Evolutionary conservation across 495 filamentous ascomycete genomes (phyloP).

Genomic region (Lineolata rhizophorae): DNA sequence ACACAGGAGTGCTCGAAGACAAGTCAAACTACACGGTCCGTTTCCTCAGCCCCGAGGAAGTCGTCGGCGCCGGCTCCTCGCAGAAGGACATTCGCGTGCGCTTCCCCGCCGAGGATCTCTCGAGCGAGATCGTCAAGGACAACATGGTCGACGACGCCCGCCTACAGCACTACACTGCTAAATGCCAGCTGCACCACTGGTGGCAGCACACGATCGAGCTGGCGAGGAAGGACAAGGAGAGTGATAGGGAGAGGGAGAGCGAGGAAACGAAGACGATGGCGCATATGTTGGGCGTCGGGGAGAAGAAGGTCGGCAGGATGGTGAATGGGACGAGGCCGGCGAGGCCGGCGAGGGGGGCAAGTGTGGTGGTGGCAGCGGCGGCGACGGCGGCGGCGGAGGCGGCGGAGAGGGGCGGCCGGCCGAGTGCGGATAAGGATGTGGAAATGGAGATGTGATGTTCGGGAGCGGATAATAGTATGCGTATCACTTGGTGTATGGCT

Average conservation of each 20-base stretch:
- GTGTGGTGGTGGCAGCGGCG: neutral
- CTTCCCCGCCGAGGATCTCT: slow-evolving; percentile 12
- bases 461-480: too few relatives aligned
- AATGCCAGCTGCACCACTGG: slow-evolving; percentile 17
- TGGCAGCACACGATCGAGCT: neutral
- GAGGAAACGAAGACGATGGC: neutral
- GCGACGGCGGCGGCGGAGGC: too few relatives aligned
- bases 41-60: slow-evolving; percentile 10
- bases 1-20: slow-evolving; percentile 6
- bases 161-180: slow-evolving; percentile 9
- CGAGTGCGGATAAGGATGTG: neutral
- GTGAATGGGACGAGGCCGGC: neutral
- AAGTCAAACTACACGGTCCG: slow-evolving; percentile 6
- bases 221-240: neutral
- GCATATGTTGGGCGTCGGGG: neutral
- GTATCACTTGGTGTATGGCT: too few relatives aligned
- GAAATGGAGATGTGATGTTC: neutral
- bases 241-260: neutral
- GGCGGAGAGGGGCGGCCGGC: too few relatives aligned
- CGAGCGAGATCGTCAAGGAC: slow-evolving; percentile 14
- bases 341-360: neutral
- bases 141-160: slow-evolving; percentile 16
- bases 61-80: slow-evolving; percentile 12
- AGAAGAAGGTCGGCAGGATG: neutral
- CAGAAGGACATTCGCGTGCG: slow-evolving; percentile 10